Evolutionary conservation across 169 alveolate species (phyloP).

Genomic region (Plasmodium adleri): DNA sequence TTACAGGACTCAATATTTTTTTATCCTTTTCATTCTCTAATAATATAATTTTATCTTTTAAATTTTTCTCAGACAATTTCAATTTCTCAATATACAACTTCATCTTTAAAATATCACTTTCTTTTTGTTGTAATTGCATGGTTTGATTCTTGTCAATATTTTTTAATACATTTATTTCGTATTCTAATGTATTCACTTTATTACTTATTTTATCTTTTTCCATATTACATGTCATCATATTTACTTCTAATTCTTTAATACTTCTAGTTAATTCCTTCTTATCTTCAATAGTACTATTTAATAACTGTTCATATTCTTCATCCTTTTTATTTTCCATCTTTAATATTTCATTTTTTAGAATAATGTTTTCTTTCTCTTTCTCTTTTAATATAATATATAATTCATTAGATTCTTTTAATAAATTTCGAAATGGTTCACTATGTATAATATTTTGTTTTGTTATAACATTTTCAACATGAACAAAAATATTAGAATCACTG

Average conservation of each 20-base stretch:
- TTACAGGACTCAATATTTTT: neutral
- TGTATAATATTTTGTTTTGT: slow-evolving; percentile 54
- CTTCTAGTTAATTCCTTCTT: slow-evolving; percentile 8
- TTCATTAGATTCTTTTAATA: slow-evolving; percentile 30
- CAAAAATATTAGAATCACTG: neutral
- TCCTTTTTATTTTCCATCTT: slow-evolving; percentile 37
- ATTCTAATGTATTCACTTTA: slow-evolving; percentile 16
- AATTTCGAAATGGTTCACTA: slow-evolving; percentile 46
- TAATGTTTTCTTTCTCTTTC: slow-evolving; percentile 32
- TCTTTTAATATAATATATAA: slow-evolving; percentile 26
- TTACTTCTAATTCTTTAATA: slow-evolving; percentile 49
- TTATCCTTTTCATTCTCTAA: slow-evolving; percentile 4
- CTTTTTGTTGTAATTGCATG: slow-evolving; percentile 48
- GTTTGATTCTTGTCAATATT: slow-evolving; percentile 35
- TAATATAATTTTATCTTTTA: slow-evolving; percentile 3
- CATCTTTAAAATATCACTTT: slow-evolving; percentile 40
- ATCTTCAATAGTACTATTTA: slow-evolving; percentile 31
- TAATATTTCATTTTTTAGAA: slow-evolving; percentile 46
- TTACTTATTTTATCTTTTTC: slow-evolving; percentile 41
- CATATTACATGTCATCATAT: slow-evolving; percentile 16
- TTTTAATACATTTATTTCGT: slow-evolving; percentile 35
- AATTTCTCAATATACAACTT: slow-evolving; percentile 11
- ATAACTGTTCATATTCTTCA: slow-evolving; percentile 54
- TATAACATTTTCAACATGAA: slow-evolving; percentile 21
- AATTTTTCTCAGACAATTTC: slow-evolving; percentile 29